Evolutionary conservation across 164 flowering plant genomes (phyloP), one percentile per base, ranked within the genome.

Genomic region (Dillenia turbinata): DNA sequence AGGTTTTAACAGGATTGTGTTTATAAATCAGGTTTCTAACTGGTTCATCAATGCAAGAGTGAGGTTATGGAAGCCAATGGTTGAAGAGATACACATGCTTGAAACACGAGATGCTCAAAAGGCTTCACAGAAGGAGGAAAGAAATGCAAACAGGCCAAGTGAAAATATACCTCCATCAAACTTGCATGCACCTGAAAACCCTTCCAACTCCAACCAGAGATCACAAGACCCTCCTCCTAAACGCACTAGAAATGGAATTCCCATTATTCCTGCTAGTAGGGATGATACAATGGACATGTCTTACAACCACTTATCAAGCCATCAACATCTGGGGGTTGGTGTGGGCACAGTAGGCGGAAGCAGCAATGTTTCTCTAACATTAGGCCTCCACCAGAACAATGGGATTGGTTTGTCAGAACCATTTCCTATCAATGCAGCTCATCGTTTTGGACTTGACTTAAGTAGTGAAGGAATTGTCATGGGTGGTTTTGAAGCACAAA

Each of bases 1-100:
- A 33, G 40, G 40, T 33, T 33, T 33, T 33, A 7, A 33, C 40
- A 5, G 40, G 40, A 9, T 51, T 51, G n/a, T 15, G 54, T 51
- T 51, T 51, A 14, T 22, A 17, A 15, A 57, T 52, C 73, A 90
- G 94, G 94, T 88, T 33, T 88, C 94, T 0, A 88, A 86, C 66
- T 88, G 95, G 97, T 90, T 88, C 66, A 85, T 87, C 56, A 90
- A 90, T 74, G 96, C 96, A 43, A 82, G 94, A 75, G 97, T 90
- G 19, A 75, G 97, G 71, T 78, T 88, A 4, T 90, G 97, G 94
- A 88, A 87, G 72, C 94, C 97, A 26, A 87, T 90, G 92, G 94
- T 87, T 14, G 94, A 86, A 72, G 92, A 87, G 63, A 82, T 88
- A 64, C 92, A 90, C 77, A 72, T 67, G 72, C 86, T 90, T 0